These are phyloP conservation scores for Neurospora terricola DNA, from an alignment of 495 filamentous ascomycete species.

Conservation along the genomic window DNA sequence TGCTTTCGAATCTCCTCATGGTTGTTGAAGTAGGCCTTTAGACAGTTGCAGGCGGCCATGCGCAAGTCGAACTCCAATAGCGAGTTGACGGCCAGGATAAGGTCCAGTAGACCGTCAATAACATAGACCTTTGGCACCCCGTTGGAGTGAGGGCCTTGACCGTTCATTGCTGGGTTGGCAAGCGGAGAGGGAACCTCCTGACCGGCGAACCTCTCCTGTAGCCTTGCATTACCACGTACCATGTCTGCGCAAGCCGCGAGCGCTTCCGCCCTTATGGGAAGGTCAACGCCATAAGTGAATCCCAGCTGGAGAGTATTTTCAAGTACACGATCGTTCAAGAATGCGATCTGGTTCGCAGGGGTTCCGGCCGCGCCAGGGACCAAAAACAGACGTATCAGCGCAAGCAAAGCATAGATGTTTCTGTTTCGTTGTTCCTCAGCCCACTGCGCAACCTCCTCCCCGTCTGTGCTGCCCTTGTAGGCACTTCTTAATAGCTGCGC, in stretches of 20 bases:
- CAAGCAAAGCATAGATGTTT: constrained; percentile 84
- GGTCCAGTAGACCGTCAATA: constrained; percentile 86
- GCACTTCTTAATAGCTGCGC: constrained; percentile 58
- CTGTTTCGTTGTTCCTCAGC: constrained; percentile 70
- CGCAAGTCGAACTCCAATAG: constrained; percentile 67
- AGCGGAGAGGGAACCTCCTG: constrained; percentile 56
- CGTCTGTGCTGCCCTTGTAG: constrained; percentile 43
- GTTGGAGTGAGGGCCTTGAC: constrained; percentile 31
- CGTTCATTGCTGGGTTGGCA: constrained; percentile 31
- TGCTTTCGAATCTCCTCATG: constrained; percentile 71
- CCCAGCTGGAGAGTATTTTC: constrained; percentile 73
- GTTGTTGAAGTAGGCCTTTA: constrained; percentile 82
- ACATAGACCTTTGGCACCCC: constrained; percentile 62
- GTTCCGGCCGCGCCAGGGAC: constrained; percentile 71
- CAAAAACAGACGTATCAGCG: constrained; percentile 77
- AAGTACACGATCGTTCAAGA: constrained; percentile 65
- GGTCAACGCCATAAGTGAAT: constrained; percentile 64
- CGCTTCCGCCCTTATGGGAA: constrained; percentile 76
- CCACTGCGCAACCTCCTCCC: constrained; percentile 60
- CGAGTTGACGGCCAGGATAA: constrained; percentile 60
- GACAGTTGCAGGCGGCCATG: constrained; percentile 75
- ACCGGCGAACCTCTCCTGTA: constrained; percentile 86
- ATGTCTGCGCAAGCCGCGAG: constrained; percentile 78
- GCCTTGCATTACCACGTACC: constrained; percentile 65
- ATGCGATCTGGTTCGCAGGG: constrained; percentile 72